Conservation (phyloP, 2,329 filamentous ascomycete species). For the Onygenales sp. region DNA sequence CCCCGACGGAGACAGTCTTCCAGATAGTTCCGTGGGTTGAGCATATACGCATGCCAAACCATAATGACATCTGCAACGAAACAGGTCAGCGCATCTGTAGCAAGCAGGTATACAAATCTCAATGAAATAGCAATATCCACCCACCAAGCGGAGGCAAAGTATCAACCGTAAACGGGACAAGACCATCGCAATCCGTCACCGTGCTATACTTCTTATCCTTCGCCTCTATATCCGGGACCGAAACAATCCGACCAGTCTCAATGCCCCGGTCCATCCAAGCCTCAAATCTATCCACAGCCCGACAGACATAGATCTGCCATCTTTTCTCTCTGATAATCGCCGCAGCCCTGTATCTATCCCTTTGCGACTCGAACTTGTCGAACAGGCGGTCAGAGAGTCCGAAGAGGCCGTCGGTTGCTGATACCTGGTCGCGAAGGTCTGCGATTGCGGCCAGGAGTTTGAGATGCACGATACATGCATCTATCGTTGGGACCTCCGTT, state of each 20-base stretch:
- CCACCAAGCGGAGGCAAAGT: conserved; percentile 51
- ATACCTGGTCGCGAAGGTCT: conserved; percentile 57
- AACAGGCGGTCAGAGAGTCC: conserved; percentile 46
- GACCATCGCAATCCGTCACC: conserved; percentile 14
- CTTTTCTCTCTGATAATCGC: conserved; percentile 58
- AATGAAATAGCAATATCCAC: not conserved
- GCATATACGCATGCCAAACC: conserved; percentile 71
- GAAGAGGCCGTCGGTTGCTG: conserved; percentile 58
- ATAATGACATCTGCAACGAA: conserved; percentile 57
- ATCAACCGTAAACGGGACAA: conserved; percentile 28
- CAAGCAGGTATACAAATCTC: conserved; percentile 4
- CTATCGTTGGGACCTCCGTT: conserved; percentile 17
- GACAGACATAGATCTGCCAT: conserved; percentile 60
- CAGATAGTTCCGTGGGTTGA: conserved; percentile 65
- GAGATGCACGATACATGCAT: conserved; percentile 62
- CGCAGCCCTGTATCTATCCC: conserved; percentile 35
- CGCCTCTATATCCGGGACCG: conserved; percentile 11
- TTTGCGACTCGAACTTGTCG: conserved; percentile 24
- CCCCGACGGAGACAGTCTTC: conserved; percentile 61
- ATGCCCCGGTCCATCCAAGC: conserved; percentile 49
- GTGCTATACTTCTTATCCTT: conserved; percentile 24
- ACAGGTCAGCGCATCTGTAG: conserved; percentile 1
- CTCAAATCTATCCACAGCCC: conserved; percentile 60
- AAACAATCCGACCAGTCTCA: conserved; percentile 9
- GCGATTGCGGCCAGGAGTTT: conserved; percentile 63